Conservation (phyloP, 768 basidiomycete species). For the Pleurotus tuoliensis region DNA sequence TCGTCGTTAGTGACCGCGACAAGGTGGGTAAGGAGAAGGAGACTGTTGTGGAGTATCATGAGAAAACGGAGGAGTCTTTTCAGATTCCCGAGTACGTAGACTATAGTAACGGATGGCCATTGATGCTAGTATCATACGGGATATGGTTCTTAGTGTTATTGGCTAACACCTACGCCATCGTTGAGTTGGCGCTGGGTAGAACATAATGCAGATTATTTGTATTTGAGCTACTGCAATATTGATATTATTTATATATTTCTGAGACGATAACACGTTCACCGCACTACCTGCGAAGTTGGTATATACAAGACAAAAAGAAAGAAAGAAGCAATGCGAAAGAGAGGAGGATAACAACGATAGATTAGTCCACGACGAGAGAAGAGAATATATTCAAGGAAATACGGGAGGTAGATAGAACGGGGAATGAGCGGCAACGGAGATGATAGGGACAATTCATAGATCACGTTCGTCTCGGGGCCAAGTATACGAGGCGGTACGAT, state of each 20-base stretch:
- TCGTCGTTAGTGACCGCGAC: neutral
- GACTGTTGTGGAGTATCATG: neutral
- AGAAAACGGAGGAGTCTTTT: constrained; percentile 11
- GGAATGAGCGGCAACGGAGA: neutral
- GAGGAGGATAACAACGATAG: neutral
- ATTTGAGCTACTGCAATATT: too few species aligned
- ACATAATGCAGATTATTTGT: neutral
- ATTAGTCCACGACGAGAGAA: neutral
- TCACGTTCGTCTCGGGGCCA: constrained; percentile 67
- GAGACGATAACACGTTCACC: neutral
- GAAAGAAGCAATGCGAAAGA: constrained; percentile 36
- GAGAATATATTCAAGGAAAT: neutral
- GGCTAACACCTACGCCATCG: constrained; percentile 52
- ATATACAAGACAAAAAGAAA: constrained; percentile 13
- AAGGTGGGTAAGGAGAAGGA: constrained; percentile 1
- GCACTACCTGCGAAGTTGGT: neutral
- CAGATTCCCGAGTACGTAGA: constrained; percentile 24
- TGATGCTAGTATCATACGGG: constrained; percentile 39
- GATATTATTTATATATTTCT: neutral
- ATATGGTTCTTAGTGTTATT: constrained; percentile 44
- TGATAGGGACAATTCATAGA: constrained; percentile 20
- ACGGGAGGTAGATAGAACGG: neutral
- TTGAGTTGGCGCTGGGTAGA: constrained; percentile 32
- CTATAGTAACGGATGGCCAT: constrained; percentile 33
- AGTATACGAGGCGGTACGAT: constrained; percentile 55